These are phyloP conservation scores for Raffaelea deltoideospora DNA, from an alignment of 2,329 filamentous ascomycete species.

Conservation along the genomic window DNA sequence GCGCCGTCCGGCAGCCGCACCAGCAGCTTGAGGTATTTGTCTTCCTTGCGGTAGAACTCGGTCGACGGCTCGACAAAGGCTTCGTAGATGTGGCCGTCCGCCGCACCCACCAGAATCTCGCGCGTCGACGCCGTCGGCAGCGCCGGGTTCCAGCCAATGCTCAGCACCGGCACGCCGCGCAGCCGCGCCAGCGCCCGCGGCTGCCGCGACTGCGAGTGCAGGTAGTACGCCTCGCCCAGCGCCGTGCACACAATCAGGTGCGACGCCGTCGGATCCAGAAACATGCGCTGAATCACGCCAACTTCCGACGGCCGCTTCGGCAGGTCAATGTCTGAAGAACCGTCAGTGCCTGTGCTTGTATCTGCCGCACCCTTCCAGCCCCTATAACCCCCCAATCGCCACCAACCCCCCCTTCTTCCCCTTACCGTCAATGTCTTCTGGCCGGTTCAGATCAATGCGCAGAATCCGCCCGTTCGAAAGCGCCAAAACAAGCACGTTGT, in stretches of 20 bases:
- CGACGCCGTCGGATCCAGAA: constrained; percentile 91
- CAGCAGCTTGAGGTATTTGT: constrained; percentile 75
- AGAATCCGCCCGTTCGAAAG: constrained; percentile 85
- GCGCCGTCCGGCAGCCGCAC: constrained; percentile 64
- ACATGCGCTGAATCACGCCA: constrained; percentile 87
- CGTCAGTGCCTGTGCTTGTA: not conserved
- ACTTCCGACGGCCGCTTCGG: constrained; percentile 85
- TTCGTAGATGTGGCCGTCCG: constrained; percentile 93
- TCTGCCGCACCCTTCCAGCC: too few species aligned
- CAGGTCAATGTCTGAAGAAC: constrained; percentile 76
- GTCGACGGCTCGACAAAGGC: constrained; percentile 86
- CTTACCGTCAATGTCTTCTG: constrained; percentile 84
- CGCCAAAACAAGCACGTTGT: constrained; percentile 88
- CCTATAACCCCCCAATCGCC: not conserved
- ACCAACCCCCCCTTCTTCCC: not conserved
- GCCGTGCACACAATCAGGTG: constrained; percentile 87
- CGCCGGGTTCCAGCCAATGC: constrained; percentile 87
- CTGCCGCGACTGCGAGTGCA: constrained; percentile 85
- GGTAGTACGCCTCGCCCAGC: constrained; percentile 91
- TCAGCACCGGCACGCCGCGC: constrained; percentile 76
- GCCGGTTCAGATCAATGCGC: constrained; percentile 83
- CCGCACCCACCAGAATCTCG: constrained; percentile 80
- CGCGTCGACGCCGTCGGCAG: constrained; percentile 84
- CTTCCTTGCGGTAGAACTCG: constrained; percentile 90
- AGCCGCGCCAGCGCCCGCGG: constrained; percentile 69